These are phyloP conservation scores for Sporothrix sp. DNA, from an alignment of 2,329 filamentous ascomycete species.

Conservation along the genomic window DNA sequence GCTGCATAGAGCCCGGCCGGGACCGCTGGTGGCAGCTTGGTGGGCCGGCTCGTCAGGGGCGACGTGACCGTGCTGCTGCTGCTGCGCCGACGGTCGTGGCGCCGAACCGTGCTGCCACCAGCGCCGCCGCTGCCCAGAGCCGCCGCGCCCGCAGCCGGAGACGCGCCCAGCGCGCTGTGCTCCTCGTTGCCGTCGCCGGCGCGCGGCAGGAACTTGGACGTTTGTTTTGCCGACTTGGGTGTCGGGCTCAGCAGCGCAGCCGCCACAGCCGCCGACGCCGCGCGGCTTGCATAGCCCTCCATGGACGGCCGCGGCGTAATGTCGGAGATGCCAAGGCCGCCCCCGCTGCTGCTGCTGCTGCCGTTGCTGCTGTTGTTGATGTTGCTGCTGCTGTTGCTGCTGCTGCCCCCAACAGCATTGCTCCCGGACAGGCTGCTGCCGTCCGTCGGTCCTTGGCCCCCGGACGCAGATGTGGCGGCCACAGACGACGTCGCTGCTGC, in stretches of 20 bases:
- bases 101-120: slow-evolving; percentile 17
- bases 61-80: slow-evolving; percentile 5
- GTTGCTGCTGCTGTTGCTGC: neutral
- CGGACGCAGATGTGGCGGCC: neutral
- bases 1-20: slow-evolving; percentile 57
- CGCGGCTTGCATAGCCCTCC: slow-evolving; percentile 34
- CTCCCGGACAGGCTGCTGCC: too few relatives aligned
- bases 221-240: slow-evolving; percentile 8
- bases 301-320: slow-evolving; percentile 37
- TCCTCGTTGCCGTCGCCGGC: slow-evolving; percentile 8
- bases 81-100: slow-evolving; percentile 4
- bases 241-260: slow-evolving; percentile 10
- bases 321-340: slow-evolving; percentile 37
- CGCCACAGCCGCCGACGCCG: slow-evolving; percentile 10
- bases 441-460: neutral
- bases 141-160: neutral
- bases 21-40: slow-evolving; percentile 31
- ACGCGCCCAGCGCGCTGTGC: neutral
- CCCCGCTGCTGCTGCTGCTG: slow-evolving; percentile 8
- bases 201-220: slow-evolving; percentile 4
- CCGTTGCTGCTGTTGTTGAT: slow-evolving; percentile 16
- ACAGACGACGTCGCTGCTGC: neutral
- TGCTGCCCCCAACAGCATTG: neutral
- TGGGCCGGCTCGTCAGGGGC: slow-evolving; percentile 3
- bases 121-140: neutral